Base-by-base conservation (phyloP, 441 rosid species). In the Bruguiera hainesii region DNA sequence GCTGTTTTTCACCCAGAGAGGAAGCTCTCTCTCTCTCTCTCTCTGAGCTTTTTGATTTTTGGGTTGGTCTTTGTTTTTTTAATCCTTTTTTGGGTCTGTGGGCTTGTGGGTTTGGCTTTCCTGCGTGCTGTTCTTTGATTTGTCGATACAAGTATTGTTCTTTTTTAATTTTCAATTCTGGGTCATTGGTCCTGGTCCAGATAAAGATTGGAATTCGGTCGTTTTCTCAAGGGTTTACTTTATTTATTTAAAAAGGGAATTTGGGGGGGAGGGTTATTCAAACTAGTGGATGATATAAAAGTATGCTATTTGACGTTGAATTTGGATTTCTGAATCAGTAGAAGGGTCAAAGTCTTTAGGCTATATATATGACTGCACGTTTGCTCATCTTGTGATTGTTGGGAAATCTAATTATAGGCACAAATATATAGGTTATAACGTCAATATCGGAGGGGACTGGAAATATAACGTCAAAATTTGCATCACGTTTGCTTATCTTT, bases 181-280 rank as follows among this genome's bases (percentile, higher is more conserved):
- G 74, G 69, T 35, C 56, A 18, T 4, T 13, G 57, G 49, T 78
- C 65, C 61, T 33, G 49, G 71, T 73, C 70, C 70, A 59, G 73
- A 49, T 56, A 78, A 21, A 53, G 77, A 74, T 78, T 79, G 81
- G 65, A 67, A 63, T 71, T 70, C 78, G 69, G 84, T 83, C 80
- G 68, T 80, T 86, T 81, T 83, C 80, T 61, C 75, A 70, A 81
- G 76, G 81, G 82, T 81, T 80, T 82, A 79, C 73, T 49, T 61
- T 53, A 8, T 15, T 31, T 6, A 57, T 39, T 11, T 7, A 18
- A 64, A 57, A 52, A n/a, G 1, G 8, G 57, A 8, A 21, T 20
- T 11, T 42, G 48, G 13, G 58, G 31, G 56, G 33, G 67, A 25
- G 60, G 68, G 81, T 70, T 58, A 72, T 76, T 59, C 48, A 65